These are phyloP conservation scores for Blumeria hordei DNA, from an alignment of 2,329 filamentous ascomycete species.

Conservation along the genomic window DNA sequence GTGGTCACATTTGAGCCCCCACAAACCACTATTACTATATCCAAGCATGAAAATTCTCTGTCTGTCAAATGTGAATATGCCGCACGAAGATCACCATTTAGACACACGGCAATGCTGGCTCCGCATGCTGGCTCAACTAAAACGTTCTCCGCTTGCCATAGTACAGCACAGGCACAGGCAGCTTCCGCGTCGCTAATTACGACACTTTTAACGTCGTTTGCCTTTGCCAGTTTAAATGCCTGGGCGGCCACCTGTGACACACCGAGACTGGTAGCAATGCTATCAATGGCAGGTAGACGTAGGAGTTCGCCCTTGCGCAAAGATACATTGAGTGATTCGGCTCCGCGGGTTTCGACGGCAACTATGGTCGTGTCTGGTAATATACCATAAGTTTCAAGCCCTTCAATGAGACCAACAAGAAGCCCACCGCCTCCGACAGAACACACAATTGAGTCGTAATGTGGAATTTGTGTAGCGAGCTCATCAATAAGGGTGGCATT, in stretches of 20 bases:
- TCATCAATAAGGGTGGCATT: slow-evolving; percentile 31
- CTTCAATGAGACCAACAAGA: slow-evolving; percentile 51
- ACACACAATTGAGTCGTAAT: slow-evolving; percentile 47
- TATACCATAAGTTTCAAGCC: slow-evolving; percentile 16
- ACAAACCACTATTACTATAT: slow-evolving; percentile 67
- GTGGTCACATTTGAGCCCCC: slow-evolving; percentile 47
- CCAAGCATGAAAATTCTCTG: slow-evolving; percentile 37
- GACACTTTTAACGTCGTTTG: slow-evolving; percentile 28
- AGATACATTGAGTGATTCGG: slow-evolving; percentile 42
- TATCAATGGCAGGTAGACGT: slow-evolving; percentile 47
- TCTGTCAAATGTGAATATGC: slow-evolving; percentile 28
- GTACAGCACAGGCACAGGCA: slow-evolving; percentile 47
- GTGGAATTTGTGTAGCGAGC: slow-evolving; percentile 9
- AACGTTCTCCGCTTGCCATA: slow-evolving; percentile 61
- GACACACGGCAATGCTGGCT: slow-evolving; percentile 47
- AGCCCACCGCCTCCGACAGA: slow-evolving; percentile 62
- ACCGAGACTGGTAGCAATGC: slow-evolving; percentile 50
- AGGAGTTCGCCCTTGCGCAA: slow-evolving; percentile 31
- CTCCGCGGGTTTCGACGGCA: slow-evolving; percentile 53
- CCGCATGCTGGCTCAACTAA: slow-evolving; percentile 73
- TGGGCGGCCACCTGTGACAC: slow-evolving; percentile 43
- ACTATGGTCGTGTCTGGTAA: slow-evolving; percentile 24
- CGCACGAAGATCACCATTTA: slow-evolving; percentile 36
- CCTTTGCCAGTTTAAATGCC: slow-evolving; percentile 38
- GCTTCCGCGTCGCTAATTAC: slow-evolving; percentile 58